phyloP scores from a whole-genome alignment of 768 basidiomycete genomes.

The Agrocybe pediades region DNA sequence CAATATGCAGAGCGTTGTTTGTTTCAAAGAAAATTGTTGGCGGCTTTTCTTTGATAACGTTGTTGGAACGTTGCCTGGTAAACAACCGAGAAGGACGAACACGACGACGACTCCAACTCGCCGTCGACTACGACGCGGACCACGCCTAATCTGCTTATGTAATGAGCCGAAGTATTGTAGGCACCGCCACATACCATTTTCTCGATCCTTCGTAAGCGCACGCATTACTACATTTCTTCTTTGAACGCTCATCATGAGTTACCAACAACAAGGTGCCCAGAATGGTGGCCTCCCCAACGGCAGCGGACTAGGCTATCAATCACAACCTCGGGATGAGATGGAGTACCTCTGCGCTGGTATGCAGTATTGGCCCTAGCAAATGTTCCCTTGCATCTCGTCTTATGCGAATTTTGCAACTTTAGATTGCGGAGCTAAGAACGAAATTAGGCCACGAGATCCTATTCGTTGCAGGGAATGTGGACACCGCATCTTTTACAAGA shows the following conservation, averaged over 20 bases:
- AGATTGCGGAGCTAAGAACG: slow-evolving; percentile 92
- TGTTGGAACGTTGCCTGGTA: slow-evolving; percentile 2
- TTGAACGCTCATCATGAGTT: slow-evolving; percentile 17
- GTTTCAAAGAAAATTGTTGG: slow-evolving; percentile 9
- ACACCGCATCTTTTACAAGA: slow-evolving; percentile 99
- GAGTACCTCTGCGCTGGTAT: slow-evolving; percentile 87
- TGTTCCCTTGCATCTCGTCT: neutral
- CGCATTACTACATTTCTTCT: neutral
- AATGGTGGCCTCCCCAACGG: slow-evolving; percentile 17
- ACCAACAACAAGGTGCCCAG: slow-evolving; percentile 16
- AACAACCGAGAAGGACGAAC: slow-evolving; percentile 6
- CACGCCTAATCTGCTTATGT: too few species aligned
- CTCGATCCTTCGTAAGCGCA: neutral
- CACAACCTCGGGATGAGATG: slow-evolving; percentile 61
- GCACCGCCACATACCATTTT: neutral
- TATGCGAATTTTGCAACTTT: neutral
- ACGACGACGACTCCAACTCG: too few species aligned
- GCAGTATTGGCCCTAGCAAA: slow-evolving; percentile 18
- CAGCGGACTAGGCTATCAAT: slow-evolving; percentile 29
- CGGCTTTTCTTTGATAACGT: slow-evolving; percentile 4
- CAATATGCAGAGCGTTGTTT: slow-evolving; percentile 3
- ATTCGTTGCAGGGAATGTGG: slow-evolving; percentile 97
- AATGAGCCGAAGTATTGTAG: neutral
- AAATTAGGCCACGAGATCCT: slow-evolving; percentile 88
- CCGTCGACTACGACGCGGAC: too few species aligned